These are phyloP conservation scores for Citrus hindsii DNA, from an alignment of 345 rosid genomes.

Conservation along the genomic window DNA sequence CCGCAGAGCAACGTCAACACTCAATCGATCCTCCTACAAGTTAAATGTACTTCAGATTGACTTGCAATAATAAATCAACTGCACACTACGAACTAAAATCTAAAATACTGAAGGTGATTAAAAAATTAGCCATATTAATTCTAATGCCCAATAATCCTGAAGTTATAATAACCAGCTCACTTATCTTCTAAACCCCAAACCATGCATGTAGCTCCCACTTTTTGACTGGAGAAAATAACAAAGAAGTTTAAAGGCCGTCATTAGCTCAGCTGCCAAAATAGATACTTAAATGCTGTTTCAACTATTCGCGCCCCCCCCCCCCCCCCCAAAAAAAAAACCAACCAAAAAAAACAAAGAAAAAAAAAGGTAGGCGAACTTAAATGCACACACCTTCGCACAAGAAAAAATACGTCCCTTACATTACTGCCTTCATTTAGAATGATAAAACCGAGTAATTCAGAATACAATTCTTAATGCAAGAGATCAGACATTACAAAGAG, in stretches of 20 bases:
- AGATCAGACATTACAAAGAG: background rate
- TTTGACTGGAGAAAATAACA: background rate
- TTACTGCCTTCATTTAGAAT: background rate
- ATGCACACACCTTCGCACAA: background rate
- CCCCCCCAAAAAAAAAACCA: accelerated
- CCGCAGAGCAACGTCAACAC: constrained; percentile 65
- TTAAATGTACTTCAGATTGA: constrained; percentile 2
- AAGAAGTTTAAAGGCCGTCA: background rate
- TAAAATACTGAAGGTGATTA: background rate
- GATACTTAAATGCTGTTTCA: background rate
- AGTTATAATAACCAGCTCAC: background rate
- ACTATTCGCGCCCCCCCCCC: too few relatives aligned
- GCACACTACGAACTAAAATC: background rate
- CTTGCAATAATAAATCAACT: background rate
- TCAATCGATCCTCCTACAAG: constrained; percentile 65
- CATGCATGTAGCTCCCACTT: background rate
- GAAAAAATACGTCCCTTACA: too few relatives aligned
- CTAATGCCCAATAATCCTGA: background rate
- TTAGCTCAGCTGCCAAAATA: background rate
- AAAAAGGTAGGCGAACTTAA: background rate
- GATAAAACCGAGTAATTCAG: background rate
- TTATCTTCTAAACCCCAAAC: background rate
- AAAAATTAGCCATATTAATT: background rate
- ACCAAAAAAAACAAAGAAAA: too few relatives aligned
- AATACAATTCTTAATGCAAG: background rate